Percentiles rank a stretch among this genome's conserved stretches.
Evolutionary conservation across 169 alveolate species (phyloP).

Genomic region (Plasmodium blacklocki): DNA sequence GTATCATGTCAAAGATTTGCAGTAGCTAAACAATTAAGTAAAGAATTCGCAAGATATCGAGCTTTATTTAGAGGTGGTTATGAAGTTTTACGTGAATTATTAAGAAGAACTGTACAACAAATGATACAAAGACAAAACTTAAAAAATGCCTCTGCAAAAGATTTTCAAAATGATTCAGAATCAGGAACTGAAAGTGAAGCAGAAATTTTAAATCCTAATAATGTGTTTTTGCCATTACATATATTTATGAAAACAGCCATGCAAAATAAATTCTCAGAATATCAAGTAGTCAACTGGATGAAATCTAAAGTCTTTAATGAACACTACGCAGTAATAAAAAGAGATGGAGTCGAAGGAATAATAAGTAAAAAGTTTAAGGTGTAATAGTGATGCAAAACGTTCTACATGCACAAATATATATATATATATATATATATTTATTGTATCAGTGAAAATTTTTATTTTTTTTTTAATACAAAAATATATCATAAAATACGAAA

Average conservation of each 20-base stretch:
- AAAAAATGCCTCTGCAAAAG: conserved; percentile 77
- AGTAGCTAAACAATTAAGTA: conserved; percentile 92
- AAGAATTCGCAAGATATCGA: conserved; percentile 88
- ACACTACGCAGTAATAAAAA: conserved; percentile 76
- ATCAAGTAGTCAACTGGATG: conserved; percentile 86
- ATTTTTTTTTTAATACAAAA: too few species aligned
- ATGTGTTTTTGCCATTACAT: conserved; percentile 50
- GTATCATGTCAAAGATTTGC: conserved; percentile 95
- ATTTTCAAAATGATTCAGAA: conserved; percentile 77
- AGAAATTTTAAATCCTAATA: conserved; percentile 75
- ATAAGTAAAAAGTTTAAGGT: conserved; percentile 77
- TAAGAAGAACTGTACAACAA: conserved; percentile 84
- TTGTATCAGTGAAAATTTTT: too few species aligned
- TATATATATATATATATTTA: too few species aligned
- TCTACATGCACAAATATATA: not conserved
- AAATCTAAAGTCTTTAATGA: conserved; percentile 83
- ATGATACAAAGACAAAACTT: conserved; percentile 78
- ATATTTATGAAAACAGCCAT: conserved; percentile 82
- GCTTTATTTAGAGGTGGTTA: conserved; percentile 89
- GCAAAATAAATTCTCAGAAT: conserved; percentile 83
- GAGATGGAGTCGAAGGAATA: conserved; percentile 81
- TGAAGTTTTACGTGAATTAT: conserved; percentile 86
- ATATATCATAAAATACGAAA: too few species aligned
- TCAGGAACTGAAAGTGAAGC: conserved; percentile 78
- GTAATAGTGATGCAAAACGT: not conserved